A percentile compares a stretch with the other conserved stretches of the same genome.
These are phyloP conservation scores for Roridomyces roridus DNA, from an alignment of 768 basidiomycete genomes.

Conservation along the genomic window DNA sequence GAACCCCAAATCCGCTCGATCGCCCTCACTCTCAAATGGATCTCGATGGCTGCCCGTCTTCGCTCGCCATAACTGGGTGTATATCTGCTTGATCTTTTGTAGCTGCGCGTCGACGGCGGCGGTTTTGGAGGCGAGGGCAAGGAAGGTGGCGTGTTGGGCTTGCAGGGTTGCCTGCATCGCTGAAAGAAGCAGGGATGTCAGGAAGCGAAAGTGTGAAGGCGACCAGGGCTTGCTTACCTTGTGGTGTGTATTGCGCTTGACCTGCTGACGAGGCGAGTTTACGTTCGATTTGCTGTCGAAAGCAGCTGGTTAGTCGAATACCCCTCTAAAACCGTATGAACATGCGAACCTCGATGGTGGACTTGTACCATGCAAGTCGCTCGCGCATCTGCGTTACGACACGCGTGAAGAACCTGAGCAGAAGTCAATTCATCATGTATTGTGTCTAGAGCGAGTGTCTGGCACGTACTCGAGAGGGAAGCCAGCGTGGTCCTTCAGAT, in stretches of 20 bases:
- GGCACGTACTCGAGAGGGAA: conserved; percentile 79
- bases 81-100: conserved; percentile 76
- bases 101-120: conserved; percentile 76
- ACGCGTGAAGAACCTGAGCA: conserved; percentile 69
- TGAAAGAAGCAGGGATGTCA: conserved; percentile 31
- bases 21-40: conserved; percentile 68
- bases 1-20: conserved; percentile 51
- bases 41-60: conserved; percentile 85
- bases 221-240: conserved; percentile 67
- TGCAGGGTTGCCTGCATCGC: conserved; percentile 80
- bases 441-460: background rate
- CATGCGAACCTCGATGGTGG: conserved; percentile 78
- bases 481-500: conserved; percentile 79
- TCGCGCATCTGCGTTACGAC: conserved; percentile 76
- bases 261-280: conserved; percentile 72
- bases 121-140: conserved; percentile 78
- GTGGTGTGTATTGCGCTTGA: conserved; percentile 74
- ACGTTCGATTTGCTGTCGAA: conserved; percentile 77
- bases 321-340: background rate
- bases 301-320: conserved; percentile 13
- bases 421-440: background rate
- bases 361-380: conserved; percentile 77
- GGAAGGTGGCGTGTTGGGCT: conserved; percentile 79
- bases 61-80: conserved; percentile 79
- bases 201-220: background rate